A percentile compares a stretch with the other conserved stretches of the same genome.
These are phyloP conservation scores for Solanum dulcamara DNA, from an alignment of 257 asterid genomes.

Conservation along the genomic window DNA sequence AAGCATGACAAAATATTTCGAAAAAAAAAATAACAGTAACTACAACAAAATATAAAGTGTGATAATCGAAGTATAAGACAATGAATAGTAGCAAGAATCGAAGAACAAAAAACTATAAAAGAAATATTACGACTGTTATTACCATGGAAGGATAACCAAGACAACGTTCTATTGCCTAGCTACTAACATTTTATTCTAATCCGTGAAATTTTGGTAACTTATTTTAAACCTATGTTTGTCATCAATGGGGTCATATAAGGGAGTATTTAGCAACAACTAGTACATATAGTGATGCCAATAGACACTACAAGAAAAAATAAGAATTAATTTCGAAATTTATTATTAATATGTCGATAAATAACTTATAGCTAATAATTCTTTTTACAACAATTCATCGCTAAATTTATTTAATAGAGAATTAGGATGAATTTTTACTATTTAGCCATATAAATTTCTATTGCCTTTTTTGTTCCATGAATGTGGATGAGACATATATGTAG, in stretches of 20 bases:
- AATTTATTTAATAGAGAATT: too few relatives aligned
- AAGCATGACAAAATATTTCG: neutral
- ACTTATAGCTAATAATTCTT: too few relatives aligned
- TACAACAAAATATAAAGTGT: neutral
- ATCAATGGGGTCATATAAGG: neutral
- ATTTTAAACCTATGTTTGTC: neutral
- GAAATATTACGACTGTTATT: neutral
- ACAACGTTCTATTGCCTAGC: neutral
- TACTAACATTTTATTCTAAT: neutral
- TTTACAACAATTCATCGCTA: neutral
- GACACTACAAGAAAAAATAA: too few relatives aligned
- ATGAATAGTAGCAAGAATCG: too few relatives aligned
- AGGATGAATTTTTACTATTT: too few relatives aligned
- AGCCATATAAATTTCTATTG: neutral
- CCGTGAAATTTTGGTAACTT: neutral
- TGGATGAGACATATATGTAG: neutral
- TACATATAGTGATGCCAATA: too few relatives aligned
- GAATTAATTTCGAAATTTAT: too few relatives aligned
- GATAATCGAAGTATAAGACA: too few relatives aligned
- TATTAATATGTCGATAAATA: too few relatives aligned
- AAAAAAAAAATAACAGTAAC: accelerated
- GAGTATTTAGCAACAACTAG: neutral
- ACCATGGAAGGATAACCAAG: neutral
- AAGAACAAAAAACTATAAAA: neutral
- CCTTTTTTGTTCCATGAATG: neutral